A percentile compares a stretch with the other conserved stretches of the same genome.
Conservation (phyloP, 73 alveolate genomes). For the Paramecium sonneborni region DNA sequence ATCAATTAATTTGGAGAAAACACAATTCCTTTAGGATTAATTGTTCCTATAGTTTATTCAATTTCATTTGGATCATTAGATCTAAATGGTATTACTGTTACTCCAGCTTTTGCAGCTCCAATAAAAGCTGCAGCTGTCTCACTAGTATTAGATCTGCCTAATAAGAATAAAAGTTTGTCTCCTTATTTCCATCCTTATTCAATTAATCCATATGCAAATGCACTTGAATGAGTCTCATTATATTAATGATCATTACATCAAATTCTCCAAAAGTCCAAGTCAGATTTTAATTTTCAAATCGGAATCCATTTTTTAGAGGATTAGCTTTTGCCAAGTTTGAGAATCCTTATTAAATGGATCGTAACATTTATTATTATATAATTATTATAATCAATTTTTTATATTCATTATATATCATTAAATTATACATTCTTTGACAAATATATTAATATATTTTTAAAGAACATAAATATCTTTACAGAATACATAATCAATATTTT, state of each 20-base stretch:
- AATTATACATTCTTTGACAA: too few species aligned
- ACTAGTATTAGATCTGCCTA: conserved; percentile 17
- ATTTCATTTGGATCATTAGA: conserved; percentile 25
- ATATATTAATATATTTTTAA: too few species aligned
- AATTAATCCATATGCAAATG: conserved; percentile 58
- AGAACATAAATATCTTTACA: too few species aligned
- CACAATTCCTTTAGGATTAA: conserved; percentile 60
- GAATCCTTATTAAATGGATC: neutral
- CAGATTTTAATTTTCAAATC: conserved; percentile 49
- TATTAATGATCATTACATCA: conserved; percentile 10
- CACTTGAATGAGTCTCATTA: conserved; percentile 45
- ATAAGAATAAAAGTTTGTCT: conserved; percentile 46
- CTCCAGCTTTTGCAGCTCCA: conserved; percentile 65
- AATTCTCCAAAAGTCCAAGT: conserved; percentile 67
- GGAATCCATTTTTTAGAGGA: conserved; percentile 6
- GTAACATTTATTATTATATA: neutral
- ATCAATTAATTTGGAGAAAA: conserved; percentile 30
- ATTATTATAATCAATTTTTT: neutral
- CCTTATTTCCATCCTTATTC: conserved; percentile 60
- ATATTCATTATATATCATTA: too few species aligned
- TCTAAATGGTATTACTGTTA: conserved; percentile 12
- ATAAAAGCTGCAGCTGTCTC: conserved; percentile 34
- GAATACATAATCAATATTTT: too few species aligned
- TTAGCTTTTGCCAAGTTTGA: neutral
- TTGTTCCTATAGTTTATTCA: neutral